A percentile compares a stretch with the other conserved stretches of the same genome.
These are phyloP conservation scores for Chlorophyllum brunneum DNA, from an alignment of 768 basidiomycete genomes.

Conservation along the genomic window DNA sequence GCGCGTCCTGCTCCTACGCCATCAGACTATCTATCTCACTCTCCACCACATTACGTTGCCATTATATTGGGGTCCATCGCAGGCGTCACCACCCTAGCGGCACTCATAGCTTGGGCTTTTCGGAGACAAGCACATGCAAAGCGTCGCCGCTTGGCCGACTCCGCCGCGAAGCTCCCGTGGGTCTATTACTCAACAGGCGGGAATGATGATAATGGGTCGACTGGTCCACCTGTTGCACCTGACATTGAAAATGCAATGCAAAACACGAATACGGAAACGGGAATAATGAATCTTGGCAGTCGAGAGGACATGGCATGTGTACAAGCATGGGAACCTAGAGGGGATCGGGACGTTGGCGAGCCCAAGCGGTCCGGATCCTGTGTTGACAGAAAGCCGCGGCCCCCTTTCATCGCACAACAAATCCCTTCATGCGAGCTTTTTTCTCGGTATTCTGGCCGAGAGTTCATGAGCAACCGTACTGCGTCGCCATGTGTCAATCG, in stretches of 20 bases:
- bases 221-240: conserved; percentile 18
- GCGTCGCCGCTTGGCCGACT: conserved; percentile 29
- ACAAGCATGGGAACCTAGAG: conserved; percentile 32
- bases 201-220: conserved; percentile 21
- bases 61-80: conserved; percentile 46
- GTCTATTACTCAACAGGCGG: conserved; percentile 12
- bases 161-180: conserved; percentile 31
- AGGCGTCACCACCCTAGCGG: conserved; percentile 39
- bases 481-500: background rate
- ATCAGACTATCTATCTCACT: conserved; percentile 21
- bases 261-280: conserved; percentile 15
- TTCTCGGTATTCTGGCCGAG: conserved; percentile 14
- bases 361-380: conserved; percentile 31
- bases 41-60: conserved; percentile 45
- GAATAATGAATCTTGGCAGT: conserved; percentile 21
- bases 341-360: conserved; percentile 41
- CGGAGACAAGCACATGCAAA: conserved; percentile 31
- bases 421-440: conserved; percentile 20
- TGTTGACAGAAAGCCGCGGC: conserved; percentile 16
- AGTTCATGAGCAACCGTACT: background rate
- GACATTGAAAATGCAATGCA: conserved; percentile 18
- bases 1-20: background rate
- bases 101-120: conserved; percentile 47
- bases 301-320: conserved; percentile 22
- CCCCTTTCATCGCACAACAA: conserved; percentile 18